Evolutionary conservation across 192 early-diverging fungal species (phyloP), one percentile per base, ranked within the genome.

Genomic region (Coemansia sp.): DNA sequence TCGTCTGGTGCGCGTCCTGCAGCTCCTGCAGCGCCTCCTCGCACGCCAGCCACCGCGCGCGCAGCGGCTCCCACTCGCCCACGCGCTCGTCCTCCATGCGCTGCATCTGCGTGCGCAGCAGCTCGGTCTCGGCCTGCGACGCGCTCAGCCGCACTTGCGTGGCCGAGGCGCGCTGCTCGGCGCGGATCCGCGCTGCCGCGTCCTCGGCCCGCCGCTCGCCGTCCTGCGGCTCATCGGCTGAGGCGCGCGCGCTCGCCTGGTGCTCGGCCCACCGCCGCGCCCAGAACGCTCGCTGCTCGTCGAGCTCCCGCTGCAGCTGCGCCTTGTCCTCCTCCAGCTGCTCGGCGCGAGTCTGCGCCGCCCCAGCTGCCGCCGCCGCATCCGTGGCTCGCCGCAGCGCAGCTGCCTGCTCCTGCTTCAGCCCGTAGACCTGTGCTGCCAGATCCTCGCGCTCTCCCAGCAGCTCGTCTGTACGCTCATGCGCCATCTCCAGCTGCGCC

Each of bases 31-130:
- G 59, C 7, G 65, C 67, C 64, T 76, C 79, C 31, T 76, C 74
- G 42, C 79, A 62, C 19, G 56, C 42, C 41, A 76, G 66, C 73
- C 74, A 82, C 42, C 72, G 79, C 1, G 49, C 60, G 7, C 79
- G 73, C 67, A 76, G 65, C 11, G 79, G 79, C 70, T 82, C 74
- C 70, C 79, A 82, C 43, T 76, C 70, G 32, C 35, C 53, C 0
- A 58, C 47, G 10, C 70, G 69, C 60, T 76, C 74, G 19, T 67
- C 65, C 20, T 77, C 65, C 35, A 59, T 57, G 17, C 62, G 41
- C 46, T 63, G 60, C 47, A 68, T 54, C 41, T 67, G 70, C 11
- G 40, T 43, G 3, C 75, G 59, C 10, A 77, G 46, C 39, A 63
- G 14, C 54, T 67, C 75, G 4, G 35, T 37, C 62, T 80, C 77